Evolutionary conservation across 1,284 basidiomycete species (phyloP), one percentile per base, ranked within the genome.

Genomic region (Trichosporon coremiiforme): DNA sequence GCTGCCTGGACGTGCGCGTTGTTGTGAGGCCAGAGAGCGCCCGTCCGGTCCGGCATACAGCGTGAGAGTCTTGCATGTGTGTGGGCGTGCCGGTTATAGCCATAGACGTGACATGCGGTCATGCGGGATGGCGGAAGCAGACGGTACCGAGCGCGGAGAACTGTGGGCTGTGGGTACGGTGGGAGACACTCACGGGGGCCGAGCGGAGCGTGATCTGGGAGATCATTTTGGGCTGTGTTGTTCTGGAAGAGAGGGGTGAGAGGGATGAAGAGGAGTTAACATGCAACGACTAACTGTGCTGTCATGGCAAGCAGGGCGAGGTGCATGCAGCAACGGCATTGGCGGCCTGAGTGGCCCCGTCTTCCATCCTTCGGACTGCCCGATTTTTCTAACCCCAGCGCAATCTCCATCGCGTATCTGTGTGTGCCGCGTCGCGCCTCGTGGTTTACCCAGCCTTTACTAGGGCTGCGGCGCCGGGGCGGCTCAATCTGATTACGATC

Each of bases 311-410:
- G 29, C 31, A 15, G 13, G 31, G 35, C 13, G 13, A 22, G 57
- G 57, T n/a, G 57, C 57, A 60, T 60, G 31, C 57, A 60, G 57
- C 57, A 31, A 60, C 57, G 57, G 57, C 57, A 60, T 60, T 60
- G 57, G 57, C 57, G 57, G 57, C 57, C 57, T 17, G 57, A 60
- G 57, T 60, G 57, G 57, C 57, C 57, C 57, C 57, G 57, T 60
- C 57, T 60, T 60, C 29, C 31, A 31, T 60, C 57, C 57, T 33
- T 60, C 57, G 57, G 57, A 60, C 29, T 60, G 57, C 57, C 57
- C 57, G 57, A 60, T 33, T 60, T 60, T 60, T 60, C 57, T 60
- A 60, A 57, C 57, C 57, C 57, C 57, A 60, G 57, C 57, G n/a
- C 57, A 60, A 60, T 29, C 57, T 33, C 57, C 57, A 31, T 31